These are phyloP conservation scores for Linnemannia hyalina DNA, from an alignment of 192 early-diverging fungal genomes.

Conservation along the genomic window DNA sequence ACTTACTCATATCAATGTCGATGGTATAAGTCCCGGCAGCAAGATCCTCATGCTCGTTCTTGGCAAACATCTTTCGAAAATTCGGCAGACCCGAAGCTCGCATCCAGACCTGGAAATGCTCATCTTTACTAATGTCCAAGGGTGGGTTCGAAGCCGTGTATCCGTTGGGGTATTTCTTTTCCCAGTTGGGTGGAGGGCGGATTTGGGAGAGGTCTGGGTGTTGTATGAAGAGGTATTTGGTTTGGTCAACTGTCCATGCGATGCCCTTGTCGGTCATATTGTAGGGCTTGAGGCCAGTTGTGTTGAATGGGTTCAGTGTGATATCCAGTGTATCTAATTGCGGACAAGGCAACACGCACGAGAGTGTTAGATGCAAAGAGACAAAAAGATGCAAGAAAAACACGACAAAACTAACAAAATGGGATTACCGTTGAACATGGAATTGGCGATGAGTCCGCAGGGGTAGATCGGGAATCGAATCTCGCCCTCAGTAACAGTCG, in stretches of 20 bases:
- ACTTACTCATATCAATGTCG: conserved; percentile 80
- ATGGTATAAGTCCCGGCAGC: conserved; percentile 79
- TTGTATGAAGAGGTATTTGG: conserved; percentile 71
- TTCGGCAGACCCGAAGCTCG: conserved; percentile 93
- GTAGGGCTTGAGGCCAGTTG: conserved; percentile 61
- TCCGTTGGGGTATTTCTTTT: conserved; percentile 65
- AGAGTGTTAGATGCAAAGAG: background rate
- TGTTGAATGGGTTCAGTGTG: conserved; percentile 67
- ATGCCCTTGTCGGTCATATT: conserved; percentile 78
- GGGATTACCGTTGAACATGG: conserved; percentile 90
- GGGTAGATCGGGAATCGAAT: conserved; percentile 80
- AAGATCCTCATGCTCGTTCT: conserved; percentile 74
- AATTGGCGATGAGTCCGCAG: conserved; percentile 98
- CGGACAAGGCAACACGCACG: background rate
- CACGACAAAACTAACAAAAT: background rate
- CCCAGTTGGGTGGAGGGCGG: conserved; percentile 93
- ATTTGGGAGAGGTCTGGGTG: conserved; percentile 66
- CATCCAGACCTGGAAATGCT: conserved; percentile 99
- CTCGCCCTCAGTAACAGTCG: conserved; percentile 39
- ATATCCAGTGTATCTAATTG: conserved; percentile 71
- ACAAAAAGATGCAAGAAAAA: background rate
- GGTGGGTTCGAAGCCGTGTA: conserved; percentile 65
- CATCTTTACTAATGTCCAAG: conserved; percentile 74
- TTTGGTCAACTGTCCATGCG: conserved; percentile 91
- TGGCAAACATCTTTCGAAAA: conserved; percentile 95